phyloP scores from a whole-genome alignment of 345 rosid species.

The Murraya paniculata region DNA sequence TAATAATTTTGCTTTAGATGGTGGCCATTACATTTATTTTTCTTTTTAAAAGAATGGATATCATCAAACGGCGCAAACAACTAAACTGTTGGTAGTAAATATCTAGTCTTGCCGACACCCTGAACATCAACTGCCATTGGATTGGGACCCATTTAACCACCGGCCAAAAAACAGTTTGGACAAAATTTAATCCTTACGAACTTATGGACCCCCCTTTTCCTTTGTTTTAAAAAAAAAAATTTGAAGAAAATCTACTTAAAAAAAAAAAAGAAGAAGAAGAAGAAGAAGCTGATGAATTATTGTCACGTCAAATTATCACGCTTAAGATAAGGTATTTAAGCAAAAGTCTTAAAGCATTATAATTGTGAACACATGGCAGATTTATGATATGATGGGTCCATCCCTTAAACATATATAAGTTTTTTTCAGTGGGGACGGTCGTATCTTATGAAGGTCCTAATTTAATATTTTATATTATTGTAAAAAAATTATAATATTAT shows the following conservation, averaged over 20 bases:
- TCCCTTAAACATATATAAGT: too few relatives aligned
- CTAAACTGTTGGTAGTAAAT: too few relatives aligned
- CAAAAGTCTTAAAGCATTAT: not conserved
- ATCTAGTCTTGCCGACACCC: constrained; percentile 9
- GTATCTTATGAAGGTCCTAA: too few relatives aligned
- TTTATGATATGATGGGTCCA: not conserved
- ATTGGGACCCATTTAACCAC: not conserved
- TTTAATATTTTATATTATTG: too few relatives aligned
- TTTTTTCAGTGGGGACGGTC: too few relatives aligned
- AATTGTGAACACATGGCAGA: not conserved
- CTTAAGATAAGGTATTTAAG: not conserved
- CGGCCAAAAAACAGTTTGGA: not conserved
- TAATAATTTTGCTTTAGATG: too few relatives aligned
- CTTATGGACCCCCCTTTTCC: not conserved
- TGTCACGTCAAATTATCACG: not conserved
- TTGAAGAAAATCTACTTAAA: too few relatives aligned
- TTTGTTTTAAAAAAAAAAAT: not conserved
- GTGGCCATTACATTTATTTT: too few relatives aligned
- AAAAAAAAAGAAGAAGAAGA: too few relatives aligned
- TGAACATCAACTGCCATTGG: not conserved
- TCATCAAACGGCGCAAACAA: too few relatives aligned
- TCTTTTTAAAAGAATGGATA: too few relatives aligned
- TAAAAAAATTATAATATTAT: too few relatives aligned
- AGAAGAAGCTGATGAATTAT: not conserved
- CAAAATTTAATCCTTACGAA: not conserved